Percentiles rank a stretch among this genome's conserved stretches.
Conservation (phyloP, 306 rosid genomes). For the Malus fusca region DNA sequence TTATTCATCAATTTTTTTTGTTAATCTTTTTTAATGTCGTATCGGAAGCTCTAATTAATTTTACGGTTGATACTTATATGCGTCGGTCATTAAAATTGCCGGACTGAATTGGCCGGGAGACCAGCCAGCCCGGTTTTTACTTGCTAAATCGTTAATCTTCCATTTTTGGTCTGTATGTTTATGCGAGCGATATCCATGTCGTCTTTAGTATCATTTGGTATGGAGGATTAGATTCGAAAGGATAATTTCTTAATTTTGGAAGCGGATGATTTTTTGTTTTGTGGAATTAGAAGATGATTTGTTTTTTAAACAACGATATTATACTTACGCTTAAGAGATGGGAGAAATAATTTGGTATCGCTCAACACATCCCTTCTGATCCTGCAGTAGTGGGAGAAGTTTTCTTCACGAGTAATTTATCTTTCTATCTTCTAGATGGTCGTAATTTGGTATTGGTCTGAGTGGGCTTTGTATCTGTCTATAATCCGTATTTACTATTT, state of each 20-base stretch:
- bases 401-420: too few species aligned
- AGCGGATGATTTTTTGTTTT: too few species aligned
- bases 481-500: too few species aligned
- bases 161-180: not conserved
- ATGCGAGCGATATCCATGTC: not conserved
- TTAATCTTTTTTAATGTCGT: not conserved
- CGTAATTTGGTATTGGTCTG: not conserved
- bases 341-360: not conserved
- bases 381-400: not conserved
- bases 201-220: not conserved
- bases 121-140: not conserved
- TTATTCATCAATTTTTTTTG: conserved; percentile 47
- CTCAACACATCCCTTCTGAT: not conserved
- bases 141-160: not conserved
- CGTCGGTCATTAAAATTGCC: not conserved
- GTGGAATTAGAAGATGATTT: not conserved
- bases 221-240: too few species aligned
- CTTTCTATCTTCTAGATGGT: too few species aligned
- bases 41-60: not conserved
- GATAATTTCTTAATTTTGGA: too few species aligned
- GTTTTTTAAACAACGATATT: not conserved
- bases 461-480: too few species aligned
- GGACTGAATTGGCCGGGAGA: not conserved
- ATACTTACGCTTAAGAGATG: not conserved
- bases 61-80: not conserved